These are phyloP conservation scores for Candida mesenterica DNA, from an alignment of 1,139 yeast species.

Conservation along the genomic window DNA sequence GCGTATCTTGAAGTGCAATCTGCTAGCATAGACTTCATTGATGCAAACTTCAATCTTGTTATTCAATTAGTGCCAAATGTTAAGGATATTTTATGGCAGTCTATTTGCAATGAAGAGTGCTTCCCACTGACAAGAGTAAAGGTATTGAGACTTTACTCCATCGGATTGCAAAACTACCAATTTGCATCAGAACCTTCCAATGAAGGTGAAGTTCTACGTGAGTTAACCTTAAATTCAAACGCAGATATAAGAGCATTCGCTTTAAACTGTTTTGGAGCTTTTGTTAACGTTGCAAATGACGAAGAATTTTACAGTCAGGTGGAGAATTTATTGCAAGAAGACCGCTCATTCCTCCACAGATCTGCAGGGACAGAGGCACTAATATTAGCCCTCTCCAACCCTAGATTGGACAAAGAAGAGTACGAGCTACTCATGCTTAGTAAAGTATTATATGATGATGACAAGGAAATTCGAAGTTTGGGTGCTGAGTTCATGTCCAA, in stretches of 20 bases:
- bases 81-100: conserved; percentile 17
- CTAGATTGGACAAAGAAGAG: neutral
- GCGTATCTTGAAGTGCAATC: conserved; percentile 50
- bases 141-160: conserved; percentile 37
- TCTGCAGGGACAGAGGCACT: conserved; percentile 48
- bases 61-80: neutral
- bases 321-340: conserved; percentile 34
- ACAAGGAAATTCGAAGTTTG: conserved; percentile 42
- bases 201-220: neutral
- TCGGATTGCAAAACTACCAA: conserved; percentile 6
- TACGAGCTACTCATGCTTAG: conserved; percentile 8
- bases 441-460: conserved; percentile 57
- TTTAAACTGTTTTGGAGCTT: conserved; percentile 13
- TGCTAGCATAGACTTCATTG: conserved; percentile 34
- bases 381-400: conserved; percentile 16
- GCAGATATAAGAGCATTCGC: conserved; percentile 11
- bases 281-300: conserved; percentile 1
- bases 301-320: conserved; percentile 5
- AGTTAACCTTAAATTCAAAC: conserved; percentile 1
- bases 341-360: conserved; percentile 45
- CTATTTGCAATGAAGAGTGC: conserved; percentile 23
- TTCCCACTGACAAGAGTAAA: conserved; percentile 47
- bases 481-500: conserved; percentile 35
- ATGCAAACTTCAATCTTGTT: conserved; percentile 12
- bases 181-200: neutral